phyloP scores from a whole-genome alignment of 2,329 filamentous ascomycete species.

The Thielaviopsis ethacetica region DNA sequence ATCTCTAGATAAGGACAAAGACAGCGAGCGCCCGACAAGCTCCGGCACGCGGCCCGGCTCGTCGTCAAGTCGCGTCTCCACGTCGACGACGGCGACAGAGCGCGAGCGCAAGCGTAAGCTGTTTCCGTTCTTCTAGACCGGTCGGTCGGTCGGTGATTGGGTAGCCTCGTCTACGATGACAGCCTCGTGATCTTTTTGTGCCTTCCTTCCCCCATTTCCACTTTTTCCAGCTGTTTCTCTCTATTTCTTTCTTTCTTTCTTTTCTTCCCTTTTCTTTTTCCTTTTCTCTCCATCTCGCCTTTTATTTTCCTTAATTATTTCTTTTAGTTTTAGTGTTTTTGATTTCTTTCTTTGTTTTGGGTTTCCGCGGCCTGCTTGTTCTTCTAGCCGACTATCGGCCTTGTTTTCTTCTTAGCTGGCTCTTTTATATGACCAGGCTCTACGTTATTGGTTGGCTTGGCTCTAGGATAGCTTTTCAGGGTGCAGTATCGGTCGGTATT shows the following conservation, averaged over 20 bases:
- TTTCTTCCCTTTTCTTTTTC: neutral
- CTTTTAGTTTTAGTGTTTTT: neutral
- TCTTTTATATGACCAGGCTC: neutral
- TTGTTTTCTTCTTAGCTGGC: neutral
- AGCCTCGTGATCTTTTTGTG: neutral
- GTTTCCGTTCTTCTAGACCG: neutral
- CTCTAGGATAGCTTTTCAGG: neutral
- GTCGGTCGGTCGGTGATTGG: no score
- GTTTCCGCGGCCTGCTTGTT: neutral
- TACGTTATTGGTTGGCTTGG: neutral
- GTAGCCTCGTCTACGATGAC: neutral
- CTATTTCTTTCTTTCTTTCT: constrained; percentile 1
- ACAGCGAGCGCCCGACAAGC: neutral
- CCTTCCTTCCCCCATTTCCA: no score
- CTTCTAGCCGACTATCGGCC: neutral
- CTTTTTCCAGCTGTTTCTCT: neutral
- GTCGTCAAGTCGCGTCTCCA: neutral
- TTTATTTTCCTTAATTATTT: neutral
- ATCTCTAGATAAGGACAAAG: neutral
- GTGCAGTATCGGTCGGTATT: neutral
- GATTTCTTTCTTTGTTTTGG: neutral
- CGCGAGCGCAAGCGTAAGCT: neutral
- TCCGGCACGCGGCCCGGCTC: neutral
- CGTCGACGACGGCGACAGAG: neutral
- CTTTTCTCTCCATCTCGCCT: neutral